phyloP scores from a whole-genome alignment of 805 yeast species.

The Tetrapisispora pingtungensis region DNA sequence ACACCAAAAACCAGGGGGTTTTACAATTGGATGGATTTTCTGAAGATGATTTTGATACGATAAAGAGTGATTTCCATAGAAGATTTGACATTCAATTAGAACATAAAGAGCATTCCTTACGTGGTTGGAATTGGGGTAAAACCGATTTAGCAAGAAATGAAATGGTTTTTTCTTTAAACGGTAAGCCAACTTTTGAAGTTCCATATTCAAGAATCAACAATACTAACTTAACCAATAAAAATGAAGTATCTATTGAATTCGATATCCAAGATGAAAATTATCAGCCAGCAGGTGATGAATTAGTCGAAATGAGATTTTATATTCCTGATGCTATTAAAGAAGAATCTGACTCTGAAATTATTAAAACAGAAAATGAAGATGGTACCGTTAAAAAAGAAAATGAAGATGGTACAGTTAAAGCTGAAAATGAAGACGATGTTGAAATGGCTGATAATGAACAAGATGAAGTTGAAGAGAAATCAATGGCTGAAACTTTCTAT shows the following conservation, averaged over 20 bases:
- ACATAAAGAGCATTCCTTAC: constrained; percentile 76
- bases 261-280: constrained; percentile 45
- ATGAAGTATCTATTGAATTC: constrained; percentile 87
- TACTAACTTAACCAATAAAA: constrained; percentile 81
- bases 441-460: constrained; percentile 1
- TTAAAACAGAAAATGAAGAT: constrained; percentile 1
- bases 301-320: constrained; percentile 88
- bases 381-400: not conserved
- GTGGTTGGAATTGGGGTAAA: constrained; percentile 99
- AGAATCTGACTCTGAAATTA: constrained; percentile 34
- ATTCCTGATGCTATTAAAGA: constrained; percentile 72
- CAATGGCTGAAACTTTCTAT: constrained; percentile 77
- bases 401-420: constrained; percentile 5
- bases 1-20: constrained; percentile 80
- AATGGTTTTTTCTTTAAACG: constrained; percentile 72
- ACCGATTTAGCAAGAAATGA: constrained; percentile 89
- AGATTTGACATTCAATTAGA: constrained; percentile 68
- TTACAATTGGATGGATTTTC: constrained; percentile 89
- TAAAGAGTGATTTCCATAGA: constrained; percentile 76
- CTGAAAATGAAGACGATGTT: constrained; percentile 12
- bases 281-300: constrained; percentile 81
- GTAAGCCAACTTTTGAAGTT: constrained; percentile 83
- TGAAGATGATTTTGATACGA: constrained; percentile 63
- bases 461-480: constrained; percentile 28
- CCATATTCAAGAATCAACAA: constrained; percentile 76